Evolutionary conservation across 2,329 filamentous ascomycete species (phyloP).

Genomic region (Neopestalotiopsis sp.): DNA sequence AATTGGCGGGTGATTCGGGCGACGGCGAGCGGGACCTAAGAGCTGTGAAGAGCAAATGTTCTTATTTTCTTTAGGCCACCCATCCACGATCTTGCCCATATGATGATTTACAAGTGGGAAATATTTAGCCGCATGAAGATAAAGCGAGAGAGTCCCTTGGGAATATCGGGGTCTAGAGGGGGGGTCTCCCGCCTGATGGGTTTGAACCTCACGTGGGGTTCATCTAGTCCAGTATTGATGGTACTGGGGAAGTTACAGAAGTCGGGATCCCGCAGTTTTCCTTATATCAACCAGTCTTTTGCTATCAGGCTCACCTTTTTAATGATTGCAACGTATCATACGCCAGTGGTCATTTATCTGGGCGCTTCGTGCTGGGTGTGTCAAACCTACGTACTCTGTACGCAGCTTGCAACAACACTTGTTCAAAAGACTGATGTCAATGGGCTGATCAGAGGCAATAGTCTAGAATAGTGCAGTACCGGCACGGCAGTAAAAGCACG

Average conservation of each 20-base stretch:
- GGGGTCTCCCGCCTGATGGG: not conserved
- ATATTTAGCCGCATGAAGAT: constrained; percentile 1
- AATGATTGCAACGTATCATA: too few relatives aligned
- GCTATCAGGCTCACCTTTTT: too few relatives aligned
- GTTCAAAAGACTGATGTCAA: too few relatives aligned
- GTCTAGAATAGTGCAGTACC: too few relatives aligned
- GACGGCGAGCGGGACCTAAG: not conserved
- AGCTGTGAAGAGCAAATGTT: not conserved
- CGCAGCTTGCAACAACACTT: too few relatives aligned
- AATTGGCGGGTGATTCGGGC: not conserved
- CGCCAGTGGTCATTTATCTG: too few relatives aligned
- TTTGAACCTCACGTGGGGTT: not conserved
- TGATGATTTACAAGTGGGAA: not conserved
- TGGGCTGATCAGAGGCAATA: too few relatives aligned
- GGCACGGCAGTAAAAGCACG: too few relatives aligned
- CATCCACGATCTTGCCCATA: not conserved
- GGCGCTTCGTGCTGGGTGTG: too few relatives aligned
- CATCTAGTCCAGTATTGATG: not conserved
- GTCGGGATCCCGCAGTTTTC: not conserved
- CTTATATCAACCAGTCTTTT: not conserved
- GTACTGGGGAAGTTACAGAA: not conserved
- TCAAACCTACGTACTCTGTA: too few relatives aligned
- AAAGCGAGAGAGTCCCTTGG: not conserved
- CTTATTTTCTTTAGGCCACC: not conserved
- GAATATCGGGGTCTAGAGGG: not conserved